Percentiles rank a stretch among this genome's conserved stretches.
phyloP scores from a whole-genome alignment of 768 basidiomycete genomes.

The Rhodotorula babjevae region DNA sequence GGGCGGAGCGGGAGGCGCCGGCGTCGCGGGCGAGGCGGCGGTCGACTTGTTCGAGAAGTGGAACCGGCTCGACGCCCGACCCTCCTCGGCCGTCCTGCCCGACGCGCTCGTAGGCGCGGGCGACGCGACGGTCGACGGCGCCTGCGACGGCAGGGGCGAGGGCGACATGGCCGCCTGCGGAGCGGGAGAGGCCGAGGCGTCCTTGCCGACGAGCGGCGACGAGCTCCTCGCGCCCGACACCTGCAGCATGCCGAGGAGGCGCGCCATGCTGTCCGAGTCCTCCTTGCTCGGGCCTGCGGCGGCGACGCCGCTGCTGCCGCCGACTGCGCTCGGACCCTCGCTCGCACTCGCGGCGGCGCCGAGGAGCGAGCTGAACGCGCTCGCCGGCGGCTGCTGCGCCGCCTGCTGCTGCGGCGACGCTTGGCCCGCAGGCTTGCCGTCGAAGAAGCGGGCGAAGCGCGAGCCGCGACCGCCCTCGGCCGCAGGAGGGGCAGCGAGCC shows the following conservation, averaged over 20 bases:
- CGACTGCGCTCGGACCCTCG: background rate
- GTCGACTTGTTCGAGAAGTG: slow-evolving; percentile 10
- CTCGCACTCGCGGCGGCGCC: background rate
- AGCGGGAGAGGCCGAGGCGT: background rate
- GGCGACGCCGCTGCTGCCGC: too few species aligned
- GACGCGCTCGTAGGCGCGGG: background rate
- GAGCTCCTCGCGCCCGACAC: slow-evolving; percentile 13
- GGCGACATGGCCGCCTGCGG: background rate
- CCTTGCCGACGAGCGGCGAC: background rate
- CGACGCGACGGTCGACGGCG: background rate
- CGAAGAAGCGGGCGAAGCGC: slow-evolving; percentile 40
- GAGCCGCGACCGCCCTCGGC: slow-evolving; percentile 9
- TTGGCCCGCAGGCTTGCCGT: slow-evolving; percentile 23
- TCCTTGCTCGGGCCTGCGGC: slow-evolving; percentile 23
- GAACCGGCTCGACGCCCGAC: slow-evolving; percentile 26
- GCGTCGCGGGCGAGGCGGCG: background rate
- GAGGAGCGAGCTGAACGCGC: slow-evolving; percentile 30
- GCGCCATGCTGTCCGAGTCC: slow-evolving; percentile 34
- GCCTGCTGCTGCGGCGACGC: background rate
- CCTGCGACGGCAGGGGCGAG: background rate
- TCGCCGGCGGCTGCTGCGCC: slow-evolving; percentile 12
- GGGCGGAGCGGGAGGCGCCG: background rate
- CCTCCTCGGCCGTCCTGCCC: background rate
- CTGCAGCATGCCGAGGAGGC: slow-evolving; percentile 36
- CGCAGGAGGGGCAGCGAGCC: background rate